Base-by-base conservation (phyloP, 768 basidiomycete genomes). In the Pisolithus orientalis region DNA sequence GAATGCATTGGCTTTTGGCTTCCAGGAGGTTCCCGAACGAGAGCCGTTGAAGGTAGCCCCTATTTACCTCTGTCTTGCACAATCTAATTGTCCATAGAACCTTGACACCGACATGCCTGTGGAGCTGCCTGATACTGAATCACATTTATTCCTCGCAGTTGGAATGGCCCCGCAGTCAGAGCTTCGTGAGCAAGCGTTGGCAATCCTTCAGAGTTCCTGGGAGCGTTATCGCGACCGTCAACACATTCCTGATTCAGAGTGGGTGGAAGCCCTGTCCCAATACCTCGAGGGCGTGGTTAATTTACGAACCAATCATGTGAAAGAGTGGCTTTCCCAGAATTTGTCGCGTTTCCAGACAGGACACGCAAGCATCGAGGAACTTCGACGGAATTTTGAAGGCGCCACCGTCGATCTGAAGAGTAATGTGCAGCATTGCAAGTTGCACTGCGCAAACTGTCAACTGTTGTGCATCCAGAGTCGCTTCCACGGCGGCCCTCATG, bases 311-410 rank as follows among this genome's bases (percentile, higher is more conserved):
- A 57, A 65, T 5, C 73, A 75, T 51, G 78, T 82, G 32, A 61
- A 62, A 7, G 61, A 65, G 43, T 82, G 80, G 80, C 64, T 82
- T 17, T 57, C 61, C 2, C 55, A 66, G 1, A 82, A 82, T 51
- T 59, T 75, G 10, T 49, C 68, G 4, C 65, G 77, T 4, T 81
- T 81, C 62, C 68, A 70, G 44, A 50, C 53, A 6, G 63, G 63
- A n/a, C 65, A 76, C 53, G 66, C 78, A 1, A 71, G 70, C 39
- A 68, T 80, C 17, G 72, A 72, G 24, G 63, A 65, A 3, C 57
- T 82, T 6, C 66, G 67, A 8, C 65, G 78, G 39, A 55, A 62
- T 2, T 72, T 77, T 43, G 72, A 77, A 17, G 68, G 51, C 6
- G 53, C 68, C 9, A 60, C 62, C 8, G 70, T 80, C 0, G 75